These are phyloP conservation scores for Phytophthora fragariae DNA, from an alignment of 352 stramenopile genomes.

Conservation along the genomic window DNA sequence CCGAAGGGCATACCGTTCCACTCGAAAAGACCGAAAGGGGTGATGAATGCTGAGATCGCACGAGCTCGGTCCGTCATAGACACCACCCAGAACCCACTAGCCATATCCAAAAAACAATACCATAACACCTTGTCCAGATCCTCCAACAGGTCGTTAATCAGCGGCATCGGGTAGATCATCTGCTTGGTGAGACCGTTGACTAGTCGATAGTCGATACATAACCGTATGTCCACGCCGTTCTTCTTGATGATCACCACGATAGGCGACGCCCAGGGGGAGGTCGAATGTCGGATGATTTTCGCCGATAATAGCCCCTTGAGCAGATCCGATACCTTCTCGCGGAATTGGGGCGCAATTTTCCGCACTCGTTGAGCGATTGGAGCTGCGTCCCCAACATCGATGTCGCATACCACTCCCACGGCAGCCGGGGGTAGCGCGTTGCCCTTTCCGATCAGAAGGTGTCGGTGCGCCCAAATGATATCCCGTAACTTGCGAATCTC, in stretches of 20 bases:
- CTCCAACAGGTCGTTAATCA: neutral
- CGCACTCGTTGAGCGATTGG: neutral
- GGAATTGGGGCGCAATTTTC: neutral
- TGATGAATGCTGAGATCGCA: neutral
- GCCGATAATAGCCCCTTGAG: neutral
- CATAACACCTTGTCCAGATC: neutral
- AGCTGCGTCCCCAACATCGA: neutral
- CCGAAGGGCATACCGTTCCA: neutral
- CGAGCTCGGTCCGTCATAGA: neutral
- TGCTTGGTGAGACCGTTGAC: neutral
- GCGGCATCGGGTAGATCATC: neutral
- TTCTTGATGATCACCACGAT: neutral
- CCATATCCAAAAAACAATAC: neutral
- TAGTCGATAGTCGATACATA: neutral
- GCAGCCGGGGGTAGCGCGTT: neutral
- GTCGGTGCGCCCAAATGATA: constrained; percentile 25
- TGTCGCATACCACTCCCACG: neutral
- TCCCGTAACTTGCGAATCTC: constrained; percentile 19
- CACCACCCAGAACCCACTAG: neutral
- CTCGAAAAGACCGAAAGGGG: neutral
- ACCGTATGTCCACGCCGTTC: neutral
- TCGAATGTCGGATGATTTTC: neutral
- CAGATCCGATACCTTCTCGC: neutral
- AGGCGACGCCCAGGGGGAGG: neutral
- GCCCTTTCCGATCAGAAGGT: constrained; percentile 32